Evolutionary conservation across 2,329 filamentous ascomycete species (phyloP), one percentile per base, ranked within the genome.

Genomic region (Blumeria hordei): DNA sequence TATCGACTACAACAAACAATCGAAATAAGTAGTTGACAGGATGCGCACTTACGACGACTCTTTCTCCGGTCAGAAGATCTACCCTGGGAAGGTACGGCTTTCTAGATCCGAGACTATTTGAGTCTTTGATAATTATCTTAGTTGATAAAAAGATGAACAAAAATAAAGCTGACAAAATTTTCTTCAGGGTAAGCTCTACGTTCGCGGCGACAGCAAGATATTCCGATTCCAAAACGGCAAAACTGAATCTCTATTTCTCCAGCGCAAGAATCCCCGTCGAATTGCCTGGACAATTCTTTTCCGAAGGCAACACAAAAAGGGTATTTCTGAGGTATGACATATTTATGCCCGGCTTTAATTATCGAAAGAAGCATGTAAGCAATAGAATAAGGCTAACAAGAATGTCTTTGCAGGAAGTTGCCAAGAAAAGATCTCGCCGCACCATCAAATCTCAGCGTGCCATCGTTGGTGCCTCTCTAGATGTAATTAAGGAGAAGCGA

Each of bases 211-310:
- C 81, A 94, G 85, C 88, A 98, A 96, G 81, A 82, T 96, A 80
- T 98, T 98, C 85, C 88, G 92, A 71, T 98, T 98, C 85, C 88
- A 94, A 76, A 95, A 94, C 76, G 88, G 92, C 78, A 98, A 98
- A 79, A 90, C 87, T 75, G 92, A 98, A 78, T 94, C 88, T 65
- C 86, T 98, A 65, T 98, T 98, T 83, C 86, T 96, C 67, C 92
- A 98, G 81, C 90, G 92, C 80, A 98, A 98, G 87, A 98, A 98
- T 83, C 92, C 92, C 72, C 90, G 92, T 74, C 88, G 90, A 72
- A 96, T 98, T 74, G 83, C 90, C 66, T 98, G 92, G 92, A 98
- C 92, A 65, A 83, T 88, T 68, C 85, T 98, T 63, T 98, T 86
- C 86, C 83, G 92, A 73, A 85, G 90, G 75, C 86, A 94, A 77